phyloP scores from a whole-genome alignment of 192 early-diverging fungal species.

The Backusella westeae region DNA sequence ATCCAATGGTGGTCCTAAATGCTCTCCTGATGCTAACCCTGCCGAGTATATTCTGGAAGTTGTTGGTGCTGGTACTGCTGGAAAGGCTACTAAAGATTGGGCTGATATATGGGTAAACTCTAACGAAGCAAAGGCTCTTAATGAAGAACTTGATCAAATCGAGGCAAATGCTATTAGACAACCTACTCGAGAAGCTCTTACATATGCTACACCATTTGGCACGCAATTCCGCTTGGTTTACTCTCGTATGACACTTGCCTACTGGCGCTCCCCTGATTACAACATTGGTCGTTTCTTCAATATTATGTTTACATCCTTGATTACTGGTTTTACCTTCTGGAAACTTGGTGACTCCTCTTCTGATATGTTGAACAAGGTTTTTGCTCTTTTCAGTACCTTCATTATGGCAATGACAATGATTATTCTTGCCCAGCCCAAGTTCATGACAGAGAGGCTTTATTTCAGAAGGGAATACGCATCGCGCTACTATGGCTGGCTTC shows the following conservation, averaged over 20 bases:
- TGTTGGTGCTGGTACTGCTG: slow-evolving; percentile 66
- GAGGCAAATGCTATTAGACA: slow-evolving; percentile 30
- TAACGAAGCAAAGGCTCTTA: slow-evolving; percentile 38
- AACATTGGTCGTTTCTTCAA: slow-evolving; percentile 70
- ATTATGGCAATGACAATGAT: slow-evolving; percentile 66
- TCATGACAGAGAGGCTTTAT: slow-evolving; percentile 66
- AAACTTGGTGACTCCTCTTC: slow-evolving; percentile 49
- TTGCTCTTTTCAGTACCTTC: slow-evolving; percentile 69
- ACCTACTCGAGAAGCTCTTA: slow-evolving; percentile 28
- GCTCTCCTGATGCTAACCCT: slow-evolving; percentile 67
- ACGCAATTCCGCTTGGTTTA: slow-evolving; percentile 61
- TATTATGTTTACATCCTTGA: slow-evolving; percentile 53
- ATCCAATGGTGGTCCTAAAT: slow-evolving; percentile 62
- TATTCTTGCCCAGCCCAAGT: slow-evolving; percentile 67
- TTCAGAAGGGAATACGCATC: slow-evolving; percentile 65
- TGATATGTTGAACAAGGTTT: slow-evolving; percentile 65
- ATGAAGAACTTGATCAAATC: slow-evolving; percentile 53
- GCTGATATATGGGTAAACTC: slow-evolving; percentile 69
- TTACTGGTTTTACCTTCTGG: slow-evolving; percentile 76
- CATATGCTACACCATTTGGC: slow-evolving; percentile 45
- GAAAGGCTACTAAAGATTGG: slow-evolving; percentile 61
- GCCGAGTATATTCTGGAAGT: slow-evolving; percentile 86
- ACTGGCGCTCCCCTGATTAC: slow-evolving; percentile 74
- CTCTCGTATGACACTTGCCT: slow-evolving; percentile 58
- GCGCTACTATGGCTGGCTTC: slow-evolving; percentile 66